Base-by-base conservation (phyloP, 2,329 filamentous ascomycete species). In the Beauveria medogensis region DNA sequence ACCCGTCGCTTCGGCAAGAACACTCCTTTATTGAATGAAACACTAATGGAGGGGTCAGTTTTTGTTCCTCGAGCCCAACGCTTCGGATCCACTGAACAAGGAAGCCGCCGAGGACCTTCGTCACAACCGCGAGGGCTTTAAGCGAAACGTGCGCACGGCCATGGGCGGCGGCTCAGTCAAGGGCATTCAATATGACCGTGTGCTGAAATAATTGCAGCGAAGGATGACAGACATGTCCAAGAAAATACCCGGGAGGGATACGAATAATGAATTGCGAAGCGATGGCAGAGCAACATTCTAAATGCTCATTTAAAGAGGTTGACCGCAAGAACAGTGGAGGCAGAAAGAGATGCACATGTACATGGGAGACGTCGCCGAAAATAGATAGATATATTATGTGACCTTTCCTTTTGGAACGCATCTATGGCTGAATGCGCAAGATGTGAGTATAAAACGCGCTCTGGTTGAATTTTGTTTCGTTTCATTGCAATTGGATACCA, bases 31-130 rank as follows among this genome's bases (percentile, higher is more conserved):
- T 6, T 5, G 24, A 28, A 56, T 10, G 26, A n/a, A n/a, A 5
- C 4, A 54, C 30, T 48, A 20, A 44, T 44, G 12, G n/a, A 18
- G 16, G 40, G 24, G 26, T 30, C 28, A 96, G 88, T 97, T 97
- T 72, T 82, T 99, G 56, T 99, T 99, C 82, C 86, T 97, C 64
- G 94, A 99, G 74, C 94, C 94, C 20, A 99, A 99, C 71, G 92
- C 94, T 10, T 92, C 90, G 54, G 94, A 99, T 71, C 94, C 94
- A n/a, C 79, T 99, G 63, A 99, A 99, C 77, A 97, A 99, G 80
- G 93, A 97, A 70, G 94, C 94, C 0, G 94, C 94, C 4, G 92
- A 97, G 64, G 94, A 97, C 71, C 79, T 99, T 67, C 86, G 93
- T 69, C 81, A 81, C 53, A 96, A 94, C 74, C 80, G 92, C 43